phyloP scores from a whole-genome alignment of 257 asterid species.

The Solanum infundibuliforme region DNA sequence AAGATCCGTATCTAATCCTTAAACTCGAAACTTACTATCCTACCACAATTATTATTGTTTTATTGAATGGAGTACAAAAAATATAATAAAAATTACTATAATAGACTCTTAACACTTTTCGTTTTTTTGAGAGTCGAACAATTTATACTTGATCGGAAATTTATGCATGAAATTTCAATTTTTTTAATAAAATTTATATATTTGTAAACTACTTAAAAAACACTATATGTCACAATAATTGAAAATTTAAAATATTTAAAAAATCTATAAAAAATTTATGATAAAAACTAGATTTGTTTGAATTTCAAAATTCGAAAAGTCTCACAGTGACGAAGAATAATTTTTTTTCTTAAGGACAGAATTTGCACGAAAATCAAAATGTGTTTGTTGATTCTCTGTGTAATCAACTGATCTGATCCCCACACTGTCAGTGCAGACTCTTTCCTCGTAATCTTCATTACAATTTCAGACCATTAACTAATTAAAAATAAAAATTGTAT shows the following conservation, averaged over 20 bases:
- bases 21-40: background rate
- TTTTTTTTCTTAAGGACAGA: background rate
- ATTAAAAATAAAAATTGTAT: background rate
- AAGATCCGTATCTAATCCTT: background rate
- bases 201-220: too few relatives aligned
- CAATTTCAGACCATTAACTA: background rate
- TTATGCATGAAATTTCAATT: fast-evolving
- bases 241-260: too few relatives aligned
- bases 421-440: background rate
- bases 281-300: fast-evolving
- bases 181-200: too few relatives aligned
- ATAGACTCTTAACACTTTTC: too few relatives aligned
- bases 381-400: background rate
- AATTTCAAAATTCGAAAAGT: too few relatives aligned
- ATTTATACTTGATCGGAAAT: too few relatives aligned
- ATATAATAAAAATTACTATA: too few relatives aligned
- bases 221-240: too few relatives aligned
- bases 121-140: too few relatives aligned
- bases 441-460: background rate
- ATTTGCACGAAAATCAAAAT: background rate
- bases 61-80: background rate
- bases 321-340: fast-evolving
- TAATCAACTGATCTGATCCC: background rate
- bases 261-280: too few relatives aligned
- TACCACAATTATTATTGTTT: background rate